Conservation (phyloP, 768 basidiomycete species). For the Mycena epipterygia region DNA sequence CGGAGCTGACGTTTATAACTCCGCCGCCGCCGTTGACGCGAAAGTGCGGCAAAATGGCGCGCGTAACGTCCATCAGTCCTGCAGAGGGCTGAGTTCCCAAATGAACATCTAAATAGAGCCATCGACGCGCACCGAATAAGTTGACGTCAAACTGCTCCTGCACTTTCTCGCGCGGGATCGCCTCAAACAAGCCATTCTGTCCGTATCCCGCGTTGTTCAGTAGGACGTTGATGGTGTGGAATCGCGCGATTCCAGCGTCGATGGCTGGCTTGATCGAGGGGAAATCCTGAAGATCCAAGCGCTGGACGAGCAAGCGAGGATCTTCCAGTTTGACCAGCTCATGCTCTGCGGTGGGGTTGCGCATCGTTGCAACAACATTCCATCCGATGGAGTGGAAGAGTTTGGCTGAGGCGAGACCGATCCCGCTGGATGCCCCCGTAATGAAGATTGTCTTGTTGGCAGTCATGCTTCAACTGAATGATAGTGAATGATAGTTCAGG, state of each 20-base stretch:
- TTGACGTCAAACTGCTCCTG: conserved; percentile 41
- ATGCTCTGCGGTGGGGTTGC: conserved; percentile 26
- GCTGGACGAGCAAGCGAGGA: conserved; percentile 31
- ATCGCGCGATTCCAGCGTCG: conserved; percentile 28
- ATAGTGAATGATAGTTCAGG: background rate
- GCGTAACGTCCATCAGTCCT: conserved; percentile 41
- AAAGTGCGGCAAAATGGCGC: conserved; percentile 38
- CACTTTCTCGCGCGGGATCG: conserved; percentile 35
- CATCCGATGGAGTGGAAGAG: conserved; percentile 38
- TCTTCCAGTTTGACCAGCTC: conserved; percentile 22
- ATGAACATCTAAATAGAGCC: background rate
- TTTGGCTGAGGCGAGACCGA: conserved; percentile 39
- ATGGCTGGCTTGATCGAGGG: conserved; percentile 33
- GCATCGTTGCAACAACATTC: conserved; percentile 43
- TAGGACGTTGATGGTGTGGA: conserved; percentile 33
- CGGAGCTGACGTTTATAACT: conserved; percentile 41
- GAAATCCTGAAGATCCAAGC: conserved; percentile 35
- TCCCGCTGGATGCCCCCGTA: conserved; percentile 38
- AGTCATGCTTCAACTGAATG: conserved; percentile 1
- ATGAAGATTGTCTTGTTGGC: conserved; percentile 36
- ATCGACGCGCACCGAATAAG: conserved; percentile 33
- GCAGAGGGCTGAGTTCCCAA: background rate
- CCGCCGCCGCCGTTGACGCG: conserved; percentile 36
- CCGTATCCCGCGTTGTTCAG: conserved; percentile 43
- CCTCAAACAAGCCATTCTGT: conserved; percentile 38